Conservation (phyloP, 148 eudicot species). For the Agrostemma githago region DNA sequence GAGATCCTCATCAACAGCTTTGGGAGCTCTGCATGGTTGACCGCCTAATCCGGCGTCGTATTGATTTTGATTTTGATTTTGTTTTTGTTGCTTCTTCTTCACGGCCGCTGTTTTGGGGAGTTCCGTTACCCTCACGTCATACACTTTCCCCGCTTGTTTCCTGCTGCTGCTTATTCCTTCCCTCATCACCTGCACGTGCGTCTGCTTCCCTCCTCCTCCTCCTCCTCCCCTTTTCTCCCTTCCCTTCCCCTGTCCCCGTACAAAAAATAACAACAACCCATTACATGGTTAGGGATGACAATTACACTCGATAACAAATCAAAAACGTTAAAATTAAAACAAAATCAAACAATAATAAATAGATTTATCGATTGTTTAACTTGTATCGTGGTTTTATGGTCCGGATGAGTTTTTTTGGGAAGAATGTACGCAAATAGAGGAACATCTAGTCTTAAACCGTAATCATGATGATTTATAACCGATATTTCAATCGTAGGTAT, state of each 20-base stretch:
- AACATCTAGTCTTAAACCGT: too few species aligned
- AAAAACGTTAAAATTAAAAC: not conserved
- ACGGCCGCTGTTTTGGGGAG: constrained; percentile 19
- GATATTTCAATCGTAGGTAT: too few species aligned
- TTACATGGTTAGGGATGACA: not conserved
- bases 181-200: constrained; percentile 1
- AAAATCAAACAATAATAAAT: too few species aligned
- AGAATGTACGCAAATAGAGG: too few species aligned
- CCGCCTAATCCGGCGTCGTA: constrained; percentile 20
- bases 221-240: constrained; percentile 23
- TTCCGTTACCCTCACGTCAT: constrained; percentile 33
- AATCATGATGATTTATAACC: too few species aligned
- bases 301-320: not conserved
- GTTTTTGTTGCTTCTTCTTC: constrained; percentile 20
- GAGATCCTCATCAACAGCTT: constrained; percentile 74
- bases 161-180: constrained; percentile 8
- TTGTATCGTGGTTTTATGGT: too few species aligned
- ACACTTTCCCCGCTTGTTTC: constrained; percentile 34
- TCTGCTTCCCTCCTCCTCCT: not conserved
- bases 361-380: too few species aligned
- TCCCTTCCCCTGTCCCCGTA: constrained; percentile 10
- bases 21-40: constrained; percentile 32
- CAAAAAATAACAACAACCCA: not conserved
- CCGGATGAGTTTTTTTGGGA: too few species aligned
- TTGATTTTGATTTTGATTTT: constrained; percentile 22